phyloP scores from a whole-genome alignment of 1,284 basidiomycete species.

The Nidula niveotomentosa region DNA sequence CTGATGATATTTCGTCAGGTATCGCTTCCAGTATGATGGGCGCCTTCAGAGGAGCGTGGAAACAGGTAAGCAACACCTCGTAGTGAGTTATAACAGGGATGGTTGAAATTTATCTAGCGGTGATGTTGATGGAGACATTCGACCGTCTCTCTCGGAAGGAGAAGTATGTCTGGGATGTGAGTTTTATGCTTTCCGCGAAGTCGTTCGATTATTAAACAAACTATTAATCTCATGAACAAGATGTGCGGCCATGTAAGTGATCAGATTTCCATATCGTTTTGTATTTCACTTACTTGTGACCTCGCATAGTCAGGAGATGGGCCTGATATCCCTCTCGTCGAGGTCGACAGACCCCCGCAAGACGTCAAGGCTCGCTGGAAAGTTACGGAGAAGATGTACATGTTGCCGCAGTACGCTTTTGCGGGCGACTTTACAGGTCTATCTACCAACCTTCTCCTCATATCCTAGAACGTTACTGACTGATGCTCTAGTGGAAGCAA shows the following conservation, averaged over 20 bases:
- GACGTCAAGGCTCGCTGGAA: slow-evolving; percentile 62
- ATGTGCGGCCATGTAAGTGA: slow-evolving; percentile 61
- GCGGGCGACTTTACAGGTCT: slow-evolving; percentile 56
- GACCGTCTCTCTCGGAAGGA: slow-evolving; percentile 59
- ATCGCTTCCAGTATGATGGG: slow-evolving; percentile 71
- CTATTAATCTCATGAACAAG: slow-evolving; percentile 23
- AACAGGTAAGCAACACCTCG: slow-evolving; percentile 47
- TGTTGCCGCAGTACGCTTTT: slow-evolving; percentile 67
- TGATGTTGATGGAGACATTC: slow-evolving; percentile 73
- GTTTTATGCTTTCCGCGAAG: slow-evolving; percentile 17
- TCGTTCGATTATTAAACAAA: not conserved
- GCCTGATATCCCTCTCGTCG: slow-evolving; percentile 52
- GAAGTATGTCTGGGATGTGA: slow-evolving; percentile 72
- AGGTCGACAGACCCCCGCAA: slow-evolving; percentile 42
- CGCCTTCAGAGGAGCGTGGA: slow-evolving; percentile 62
- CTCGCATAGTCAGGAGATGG: slow-evolving; percentile 57
- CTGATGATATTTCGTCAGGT: slow-evolving; percentile 38
- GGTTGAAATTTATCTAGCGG: slow-evolving; percentile 33
- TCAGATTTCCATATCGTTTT: not conserved
- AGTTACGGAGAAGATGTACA: slow-evolving; percentile 64
- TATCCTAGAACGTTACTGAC: too few species aligned
- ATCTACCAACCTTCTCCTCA: too few species aligned
- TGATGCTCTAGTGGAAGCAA: slow-evolving; percentile 72
- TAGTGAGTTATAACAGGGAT: not conserved
- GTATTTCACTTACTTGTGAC: not conserved